Evolutionary conservation across 192 early-diverging fungal species (phyloP), one percentile per base, ranked within the genome.

Genomic region (Fimicolochytrium jonesii): DNA sequence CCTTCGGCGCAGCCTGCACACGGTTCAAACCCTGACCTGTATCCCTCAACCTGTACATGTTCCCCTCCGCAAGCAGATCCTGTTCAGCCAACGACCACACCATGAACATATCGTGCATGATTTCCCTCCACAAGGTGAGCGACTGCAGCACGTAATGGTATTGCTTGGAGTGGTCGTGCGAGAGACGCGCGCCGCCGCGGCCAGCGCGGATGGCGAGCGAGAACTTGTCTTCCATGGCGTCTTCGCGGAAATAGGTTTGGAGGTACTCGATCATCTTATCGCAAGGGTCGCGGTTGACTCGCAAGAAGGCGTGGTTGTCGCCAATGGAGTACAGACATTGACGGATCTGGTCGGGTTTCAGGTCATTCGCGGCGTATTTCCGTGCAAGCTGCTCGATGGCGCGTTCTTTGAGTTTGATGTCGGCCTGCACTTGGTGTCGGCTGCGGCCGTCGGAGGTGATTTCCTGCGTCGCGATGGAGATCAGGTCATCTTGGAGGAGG

Each of bases 1-100:
- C 88, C 13, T 83, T 65, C 22, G 93, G 93, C 34, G 94, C 93
- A 39, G 75, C 69, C 66, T 99, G 97, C 50, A 99, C 88, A 29
- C 97, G 88, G 67, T 99, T 89, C 64, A 98, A 72, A 7, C 97
- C 97, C 75, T 99, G 97, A 9, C 97, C 97, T 7, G 97, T 99
- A 67, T 99, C 94, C 32, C 87, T 75, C 52, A 99, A 80, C 10
- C 92, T 81, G 80, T 99, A 99, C 22, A 77, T 59, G 69, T 92
- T 94, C 34, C 61, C 58, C n/a, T 77, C 76, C 9, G 69, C 59
- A 49, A 99, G 71, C 70, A 99, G 71, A 62, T 99, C 97, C 30
- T 77, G 47, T 74, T 99, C 97, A 4, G 97, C 86, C 18, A 93
- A 68, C 46, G 77, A 78, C 95, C 95, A 99, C 13, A 99, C 84